Base-by-base conservation (phyloP, 139 green algal genomes). In the Auxenochlorella pyrenoidosa region DNA sequence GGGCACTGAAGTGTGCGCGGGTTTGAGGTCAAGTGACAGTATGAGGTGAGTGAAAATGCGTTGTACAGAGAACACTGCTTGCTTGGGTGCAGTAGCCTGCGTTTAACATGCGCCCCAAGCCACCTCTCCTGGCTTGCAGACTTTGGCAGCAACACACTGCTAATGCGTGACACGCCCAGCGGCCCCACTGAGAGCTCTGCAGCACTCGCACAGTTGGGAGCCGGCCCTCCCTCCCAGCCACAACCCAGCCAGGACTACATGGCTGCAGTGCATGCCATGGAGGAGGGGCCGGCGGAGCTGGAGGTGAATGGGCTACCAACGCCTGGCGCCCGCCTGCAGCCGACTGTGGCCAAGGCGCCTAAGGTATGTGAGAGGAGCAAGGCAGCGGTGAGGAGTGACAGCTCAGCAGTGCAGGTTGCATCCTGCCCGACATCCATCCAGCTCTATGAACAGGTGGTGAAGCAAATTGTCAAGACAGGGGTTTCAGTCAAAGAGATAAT, bases 171-270 rank as follows among this genome's bases (percentile, higher is more conserved):
- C 75, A 89, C 72, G 71, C 84, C 58, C 71, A 38, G 77, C 34
- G 30, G 66, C 13, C 34, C 70, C 65, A 60, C 65, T 22, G 15
- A 26, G 13, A 58, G 72, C 68, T 77, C 70, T 34, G 79, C 54
- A 86, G 28, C 36, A 82, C 10, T 24, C 3, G 54, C 18, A 22
- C 15, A 63, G 54, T 22, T 13, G 18, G 54, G 16, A 22, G 54
- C 15, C 54, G 54, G 13, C 22, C 15, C 22, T 63, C 54, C 54
- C 54, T 63, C 54, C 54, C 54, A 63, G 40, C 59, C 5, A 18
- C 36, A 65, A 41, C 41, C 58, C 66, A 89, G 78, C 77, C 40
- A 34, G 6, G 91, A 93, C 80, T 93, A 93, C 58, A 54, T 89
- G 73, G 90, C 90, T 4, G 91, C 91, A 0, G 76, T 93, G 76